Evolutionary conservation across 169 alveolate species (phyloP).

Genomic region (Babesia ovata): DNA sequence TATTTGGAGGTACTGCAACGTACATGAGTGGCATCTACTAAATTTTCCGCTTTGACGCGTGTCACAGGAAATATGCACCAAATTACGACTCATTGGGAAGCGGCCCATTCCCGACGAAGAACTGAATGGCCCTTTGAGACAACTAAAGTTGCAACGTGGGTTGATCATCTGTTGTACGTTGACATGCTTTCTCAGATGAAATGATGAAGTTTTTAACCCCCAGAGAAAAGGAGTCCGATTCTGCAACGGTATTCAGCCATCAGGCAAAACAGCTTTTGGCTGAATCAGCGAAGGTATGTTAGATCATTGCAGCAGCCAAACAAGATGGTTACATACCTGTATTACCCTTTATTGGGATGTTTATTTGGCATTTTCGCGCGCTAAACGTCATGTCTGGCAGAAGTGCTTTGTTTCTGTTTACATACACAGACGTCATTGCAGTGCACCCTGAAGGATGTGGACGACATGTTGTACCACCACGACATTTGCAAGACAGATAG

Average conservation of each 20-base stretch:
- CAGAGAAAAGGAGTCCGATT: slow-evolving; percentile 74
- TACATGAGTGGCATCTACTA: neutral
- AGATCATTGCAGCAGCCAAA: neutral
- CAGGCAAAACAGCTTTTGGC: slow-evolving; percentile 72
- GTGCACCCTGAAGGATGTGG: slow-evolving; percentile 71
- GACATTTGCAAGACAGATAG: slow-evolving; percentile 78
- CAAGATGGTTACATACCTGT: too few relatives aligned
- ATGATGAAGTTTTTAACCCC: slow-evolving; percentile 71
- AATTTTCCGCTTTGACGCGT: neutral
- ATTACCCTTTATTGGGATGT: neutral
- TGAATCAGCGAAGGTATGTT: slow-evolving; percentile 49
- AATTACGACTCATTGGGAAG: slow-evolving; percentile 58
- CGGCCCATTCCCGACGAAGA: slow-evolving; percentile 58
- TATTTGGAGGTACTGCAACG: slow-evolving; percentile 39
- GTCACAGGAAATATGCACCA: slow-evolving; percentile 46
- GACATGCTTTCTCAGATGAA: slow-evolving; percentile 40
- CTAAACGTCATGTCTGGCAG: neutral
- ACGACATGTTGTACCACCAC: slow-evolving; percentile 71
- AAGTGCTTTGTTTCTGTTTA: too few relatives aligned
- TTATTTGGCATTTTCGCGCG: neutral
- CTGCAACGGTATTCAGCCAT: slow-evolving; percentile 66
- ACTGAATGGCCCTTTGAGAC: slow-evolving; percentile 52
- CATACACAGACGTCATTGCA: neutral
- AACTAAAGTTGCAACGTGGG: slow-evolving; percentile 64
- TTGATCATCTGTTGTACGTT: slow-evolving; percentile 15